phyloP scores from a whole-genome alignment of 2,329 filamentous ascomycete genomes.

The Emergomyces orientalis region DNA sequence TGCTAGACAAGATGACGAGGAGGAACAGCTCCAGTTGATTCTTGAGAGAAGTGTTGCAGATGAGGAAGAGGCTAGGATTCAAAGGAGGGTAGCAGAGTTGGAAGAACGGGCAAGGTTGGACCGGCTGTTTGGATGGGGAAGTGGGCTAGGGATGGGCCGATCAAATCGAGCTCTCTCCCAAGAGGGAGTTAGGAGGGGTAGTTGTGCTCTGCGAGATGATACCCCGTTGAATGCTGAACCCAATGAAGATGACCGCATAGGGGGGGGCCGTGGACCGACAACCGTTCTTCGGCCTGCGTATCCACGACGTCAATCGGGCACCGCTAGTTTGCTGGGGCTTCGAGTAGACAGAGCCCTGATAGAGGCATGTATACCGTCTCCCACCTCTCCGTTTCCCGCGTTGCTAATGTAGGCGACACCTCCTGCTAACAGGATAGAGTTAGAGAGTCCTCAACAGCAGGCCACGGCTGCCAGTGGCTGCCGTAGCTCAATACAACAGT shows the following conservation, averaged over 20 bases:
- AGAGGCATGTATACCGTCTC: background rate
- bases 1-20: constrained; percentile 7
- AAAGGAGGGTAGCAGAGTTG: constrained; percentile 4
- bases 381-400: background rate
- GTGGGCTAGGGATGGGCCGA: background rate
- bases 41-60: constrained; percentile 11
- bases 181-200: background rate
- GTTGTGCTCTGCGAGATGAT: background rate
- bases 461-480: background rate
- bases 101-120: constrained; percentile 11
- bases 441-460: background rate
- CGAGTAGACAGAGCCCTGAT: background rate
- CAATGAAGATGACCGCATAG: background rate
- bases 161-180: background rate
- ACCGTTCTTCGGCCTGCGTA: background rate
- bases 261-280: background rate
- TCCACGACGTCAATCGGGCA: background rate
- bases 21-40: background rate
- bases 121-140: constrained; percentile 10
- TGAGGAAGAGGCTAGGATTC: constrained; percentile 6
- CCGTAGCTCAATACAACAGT: background rate
- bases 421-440: background rate
- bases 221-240: background rate
- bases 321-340: too few species aligned
- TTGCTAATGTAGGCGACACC: background rate